Conservation (phyloP, 441 rosid genomes). For the Eruca vesicaria region DNA sequence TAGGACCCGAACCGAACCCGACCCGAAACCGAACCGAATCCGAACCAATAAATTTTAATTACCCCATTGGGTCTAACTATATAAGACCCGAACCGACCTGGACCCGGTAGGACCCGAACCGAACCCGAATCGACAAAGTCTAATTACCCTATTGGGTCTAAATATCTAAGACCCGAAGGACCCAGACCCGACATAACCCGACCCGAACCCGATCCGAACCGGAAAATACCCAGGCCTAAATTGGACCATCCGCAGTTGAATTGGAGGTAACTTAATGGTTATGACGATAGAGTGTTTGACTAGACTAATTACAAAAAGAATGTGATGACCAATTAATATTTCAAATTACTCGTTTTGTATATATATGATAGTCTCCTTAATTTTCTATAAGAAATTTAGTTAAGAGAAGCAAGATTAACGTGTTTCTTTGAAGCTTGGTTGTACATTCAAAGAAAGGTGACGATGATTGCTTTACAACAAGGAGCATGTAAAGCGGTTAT, state of each 20-base stretch:
- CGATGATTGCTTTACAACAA: not conserved
- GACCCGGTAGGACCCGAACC: too few species aligned
- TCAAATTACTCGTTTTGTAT: not conserved
- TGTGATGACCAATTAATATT: not conserved
- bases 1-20: too few species aligned
- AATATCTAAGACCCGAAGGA: too few species aligned
- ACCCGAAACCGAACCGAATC: too few species aligned
- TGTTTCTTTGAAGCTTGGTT: not conserved
- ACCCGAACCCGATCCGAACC: too few species aligned
- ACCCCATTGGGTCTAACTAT: too few species aligned
- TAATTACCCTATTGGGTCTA: too few species aligned
- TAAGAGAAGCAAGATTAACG: not conserved
- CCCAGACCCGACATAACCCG: too few species aligned
- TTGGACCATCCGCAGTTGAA: not conserved
- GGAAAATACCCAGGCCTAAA: too few species aligned
- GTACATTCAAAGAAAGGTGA: not conserved
- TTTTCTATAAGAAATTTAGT: not conserved
- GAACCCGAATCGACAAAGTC: too few species aligned
- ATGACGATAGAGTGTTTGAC: not conserved
- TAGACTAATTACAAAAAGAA: not conserved
- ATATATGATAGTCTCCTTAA: not conserved
- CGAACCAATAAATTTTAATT: too few species aligned
- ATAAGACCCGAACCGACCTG: too few species aligned
- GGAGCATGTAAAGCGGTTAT: not conserved
- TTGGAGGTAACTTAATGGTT: not conserved